Base-by-base conservation (phyloP, 2,329 filamentous ascomycete species). In the Exophiala sp. region DNA sequence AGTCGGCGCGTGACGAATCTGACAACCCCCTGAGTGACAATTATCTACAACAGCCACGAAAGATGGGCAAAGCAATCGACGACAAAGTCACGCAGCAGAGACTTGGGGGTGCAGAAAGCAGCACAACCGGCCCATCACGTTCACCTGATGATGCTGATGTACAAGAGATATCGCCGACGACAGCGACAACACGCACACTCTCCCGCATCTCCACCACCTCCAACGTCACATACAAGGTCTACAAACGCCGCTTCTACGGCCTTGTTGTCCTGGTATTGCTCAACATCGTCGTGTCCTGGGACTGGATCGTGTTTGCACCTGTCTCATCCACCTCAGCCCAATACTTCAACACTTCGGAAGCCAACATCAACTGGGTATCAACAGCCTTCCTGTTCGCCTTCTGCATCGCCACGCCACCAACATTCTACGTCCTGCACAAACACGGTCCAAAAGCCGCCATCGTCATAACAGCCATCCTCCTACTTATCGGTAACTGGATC, bases 271-370 rank as follows among this genome's bases (percentile, higher is more conserved):
- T 97, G 66, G 87, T 91, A 5, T 72, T 97, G 65, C 77, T 97
- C 72, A 99, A 97, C 69, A 86, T 96, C 52, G 83, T 97, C 57
- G 87, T 96, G 39, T 95, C 89, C 66, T 97, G 92, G 92, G 90
- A 95, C 81, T 97, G 92, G 92, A 82, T 97, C 63, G 94, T 91
- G 5, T 96, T 91, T 71, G 87, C 91, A 1, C 87, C 92, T 38
- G 85, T 96, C 32, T 89, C 89, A 1, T 81, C 81, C 33, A 83
- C 86, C 18, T 81, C 89, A 1, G 84, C 91, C 0, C 63, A 77
- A 20, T 96, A 91, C 75, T 97, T 95, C 68, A 63, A 75, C 47
- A 88, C 91, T 10, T 80, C 79, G 33, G 85, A 91, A 65, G 85
- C 82, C 12, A 81, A 82, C 32, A 87, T 97, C 72, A 97, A 97